A percentile compares a stretch with the other conserved stretches of the same genome.
Evolutionary conservation across 768 basidiomycete species (phyloP).

Genomic region (Lyophyllum shimeji): DNA sequence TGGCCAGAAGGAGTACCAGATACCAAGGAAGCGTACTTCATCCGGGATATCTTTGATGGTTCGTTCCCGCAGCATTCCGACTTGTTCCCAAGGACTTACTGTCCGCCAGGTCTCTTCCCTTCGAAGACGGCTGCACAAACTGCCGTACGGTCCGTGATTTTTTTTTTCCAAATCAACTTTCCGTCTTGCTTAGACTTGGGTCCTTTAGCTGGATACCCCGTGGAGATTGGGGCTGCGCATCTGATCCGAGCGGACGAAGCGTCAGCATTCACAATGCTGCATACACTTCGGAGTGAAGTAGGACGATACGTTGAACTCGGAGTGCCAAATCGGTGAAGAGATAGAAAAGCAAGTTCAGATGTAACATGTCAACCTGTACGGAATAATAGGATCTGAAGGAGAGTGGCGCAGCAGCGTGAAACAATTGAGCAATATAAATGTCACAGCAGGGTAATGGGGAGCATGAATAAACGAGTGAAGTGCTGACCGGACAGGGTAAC

Average conservation of each 20-base stretch:
- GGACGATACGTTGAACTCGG: constrained; percentile 24
- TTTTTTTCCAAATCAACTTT: background rate
- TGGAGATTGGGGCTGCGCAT: constrained; percentile 93
- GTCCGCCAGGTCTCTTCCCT: constrained; percentile 72
- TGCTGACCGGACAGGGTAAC: constrained; percentile 20
- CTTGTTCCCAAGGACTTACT: constrained; percentile 11
- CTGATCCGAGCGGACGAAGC: constrained; percentile 93
- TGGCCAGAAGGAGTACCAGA: constrained; percentile 84
- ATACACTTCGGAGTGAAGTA: constrained; percentile 47
- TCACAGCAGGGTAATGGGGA: constrained; percentile 14
- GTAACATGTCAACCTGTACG: constrained; percentile 13
- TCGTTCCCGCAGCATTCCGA: constrained; percentile 19
- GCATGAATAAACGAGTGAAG: constrained; percentile 13
- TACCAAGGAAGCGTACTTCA: constrained; percentile 95
- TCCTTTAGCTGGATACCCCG: constrained; percentile 82
- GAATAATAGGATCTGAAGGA: constrained; percentile 19
- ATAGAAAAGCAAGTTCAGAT: constrained; percentile 16
- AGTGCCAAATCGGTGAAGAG: constrained; percentile 27
- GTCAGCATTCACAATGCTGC: constrained; percentile 96
- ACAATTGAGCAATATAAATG: constrained; percentile 19
- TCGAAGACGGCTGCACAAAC: constrained; percentile 83
- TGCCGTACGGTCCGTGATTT: constrained; percentile 77
- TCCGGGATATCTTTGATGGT: constrained; percentile 91
- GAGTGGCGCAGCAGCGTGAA: constrained; percentile 13
- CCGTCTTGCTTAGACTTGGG: constrained; percentile 11